phyloP scores from a whole-genome alignment of 371 early-diverging fungal species.

The Sanchytrium tribonematis region DNA sequence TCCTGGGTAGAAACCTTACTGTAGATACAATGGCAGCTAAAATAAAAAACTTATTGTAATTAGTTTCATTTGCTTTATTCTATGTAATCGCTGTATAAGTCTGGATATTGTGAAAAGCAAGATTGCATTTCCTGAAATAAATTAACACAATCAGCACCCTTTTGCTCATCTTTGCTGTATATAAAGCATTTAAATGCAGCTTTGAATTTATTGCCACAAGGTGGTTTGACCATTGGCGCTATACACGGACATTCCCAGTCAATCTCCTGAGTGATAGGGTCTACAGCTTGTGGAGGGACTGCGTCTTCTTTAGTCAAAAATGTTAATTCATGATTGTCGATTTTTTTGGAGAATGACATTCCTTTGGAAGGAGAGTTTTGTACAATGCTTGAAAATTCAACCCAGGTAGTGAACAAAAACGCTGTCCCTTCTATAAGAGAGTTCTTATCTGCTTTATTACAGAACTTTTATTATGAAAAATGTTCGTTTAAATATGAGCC shows the following conservation, averaged over 20 bases:
- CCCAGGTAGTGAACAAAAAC: no score
- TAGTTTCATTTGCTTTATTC: background rate
- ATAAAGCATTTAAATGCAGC: conserved; percentile 90
- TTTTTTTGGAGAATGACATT: background rate
- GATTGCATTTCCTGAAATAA: conserved; percentile 55
- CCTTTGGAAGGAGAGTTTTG: no score
- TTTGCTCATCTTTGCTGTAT: conserved; percentile 51
- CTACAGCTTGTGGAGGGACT: background rate
- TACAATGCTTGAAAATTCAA: no score
- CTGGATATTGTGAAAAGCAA: conserved; percentile 28
- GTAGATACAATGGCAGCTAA: background rate
- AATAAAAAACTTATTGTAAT: background rate
- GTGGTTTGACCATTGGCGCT: conserved; percentile 69
- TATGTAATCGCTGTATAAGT: conserved; percentile 16
- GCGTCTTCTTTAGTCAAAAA: background rate
- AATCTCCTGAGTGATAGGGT: conserved; percentile 61
- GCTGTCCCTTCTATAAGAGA: no score
- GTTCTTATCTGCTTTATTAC: no score
- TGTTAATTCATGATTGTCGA: background rate
- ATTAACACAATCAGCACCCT: conserved; percentile 58
- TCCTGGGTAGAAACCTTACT: conserved; percentile 26
- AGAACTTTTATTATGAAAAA: no score
- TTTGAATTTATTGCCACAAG: conserved; percentile 85
- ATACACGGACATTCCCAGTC: conserved; percentile 96
- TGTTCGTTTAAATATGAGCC: no score